phyloP scores from a whole-genome alignment of 768 basidiomycete species.

The Xerocomus brunneocitrinus region DNA sequence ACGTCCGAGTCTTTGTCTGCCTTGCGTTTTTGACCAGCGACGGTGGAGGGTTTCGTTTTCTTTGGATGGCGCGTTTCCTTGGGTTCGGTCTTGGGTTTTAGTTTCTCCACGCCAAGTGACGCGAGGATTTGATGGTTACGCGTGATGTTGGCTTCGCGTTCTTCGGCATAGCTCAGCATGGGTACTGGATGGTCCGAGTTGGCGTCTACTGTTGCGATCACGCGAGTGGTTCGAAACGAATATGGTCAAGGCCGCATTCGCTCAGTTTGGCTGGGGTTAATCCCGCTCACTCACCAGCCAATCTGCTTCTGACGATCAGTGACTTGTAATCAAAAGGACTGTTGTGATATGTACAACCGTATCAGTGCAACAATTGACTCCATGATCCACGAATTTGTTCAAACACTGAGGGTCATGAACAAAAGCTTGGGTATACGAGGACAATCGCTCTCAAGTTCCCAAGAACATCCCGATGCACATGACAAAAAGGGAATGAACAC shows the following conservation, averaged over 20 bases:
- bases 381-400: no score
- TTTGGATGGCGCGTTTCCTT: conserved; percentile 33
- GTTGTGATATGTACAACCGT: no score
- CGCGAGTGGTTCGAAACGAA: neutral
- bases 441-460: neutral
- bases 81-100: conserved; percentile 44
- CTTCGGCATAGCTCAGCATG: conserved; percentile 29
- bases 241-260: no score
- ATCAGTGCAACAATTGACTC: no score
- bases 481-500: conserved; percentile 2
- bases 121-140: conserved; percentile 44
- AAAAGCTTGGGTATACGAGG: conserved; percentile 13
- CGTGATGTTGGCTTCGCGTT: conserved; percentile 34
- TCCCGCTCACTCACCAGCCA: neutral
- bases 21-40: conserved; percentile 40
- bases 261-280: no score
- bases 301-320: neutral
- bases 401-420: neutral
- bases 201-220: neutral
- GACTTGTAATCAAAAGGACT: no score
- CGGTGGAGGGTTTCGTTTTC: neutral
- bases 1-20: conserved; percentile 24
- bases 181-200: neutral
- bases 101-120: conserved; percentile 36
- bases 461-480: neutral